Base-by-base conservation (phyloP, 768 basidiomycete species). In the Suillus brevipes region DNA sequence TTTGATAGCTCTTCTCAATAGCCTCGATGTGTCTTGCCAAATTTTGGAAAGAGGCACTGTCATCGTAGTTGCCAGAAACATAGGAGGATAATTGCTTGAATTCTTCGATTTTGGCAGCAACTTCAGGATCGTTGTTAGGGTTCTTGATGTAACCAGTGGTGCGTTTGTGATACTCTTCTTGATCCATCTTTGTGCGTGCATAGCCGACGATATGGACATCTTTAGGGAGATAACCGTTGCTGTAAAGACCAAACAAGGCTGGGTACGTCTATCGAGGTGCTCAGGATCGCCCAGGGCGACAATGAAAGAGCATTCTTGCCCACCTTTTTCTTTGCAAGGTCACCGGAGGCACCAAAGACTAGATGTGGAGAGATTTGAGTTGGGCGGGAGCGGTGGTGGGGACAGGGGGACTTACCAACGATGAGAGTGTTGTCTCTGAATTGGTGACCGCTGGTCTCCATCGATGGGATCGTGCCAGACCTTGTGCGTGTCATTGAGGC, bases 301-400 rank as follows among this genome's bases (percentile, higher is more conserved):
- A 5, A 14, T 52, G 31, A 57, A 59, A 23, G 69, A 34, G 18
- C 43, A 2, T n/a, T 31, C 38, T 14, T 50, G 63, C n/a, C 40
- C 58, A 88, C 95, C 87, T 99, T 99, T 83, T 99, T 99, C 90
- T 97, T 97, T 68, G 97, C 97, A 55, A 99, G 84, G 83, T 99
- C 97, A 47, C 97, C 97, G 63, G 94, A 96, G 4, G 97, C 97
- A 64, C 97, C 97, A 66, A 96, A 87, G 62, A 99, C 96, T 95
- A 74, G 12, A 62, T 45, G 1, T 60, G 43, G 43, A 57, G 43
- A 45, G 40, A 61, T 64, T 67, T 71, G 64, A 71, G 60, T 52
- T 57, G 57, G 34, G 57, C 45, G 62, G 42, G 18, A 63, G 37
- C 23, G 13, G 31, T 14, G 65, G 60, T 53, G 66, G 63, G 61